phyloP scores from a whole-genome alignment of 2,329 filamentous ascomycete genomes.

The Diaporthe vaccinii region DNA sequence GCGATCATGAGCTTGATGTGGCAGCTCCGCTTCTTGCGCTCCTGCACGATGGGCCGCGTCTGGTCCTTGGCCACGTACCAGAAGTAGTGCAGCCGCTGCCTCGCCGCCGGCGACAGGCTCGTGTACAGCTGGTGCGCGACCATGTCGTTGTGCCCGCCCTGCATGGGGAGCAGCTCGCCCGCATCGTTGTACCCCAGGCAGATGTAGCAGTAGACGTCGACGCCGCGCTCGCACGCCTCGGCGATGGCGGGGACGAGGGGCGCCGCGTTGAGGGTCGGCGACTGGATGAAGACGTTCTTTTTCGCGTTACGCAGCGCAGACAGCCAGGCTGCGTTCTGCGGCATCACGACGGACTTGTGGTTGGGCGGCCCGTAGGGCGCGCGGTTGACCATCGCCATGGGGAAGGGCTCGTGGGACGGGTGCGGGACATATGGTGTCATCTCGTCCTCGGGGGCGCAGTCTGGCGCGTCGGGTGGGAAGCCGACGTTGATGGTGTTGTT shows the following conservation, averaged over 20 bases:
- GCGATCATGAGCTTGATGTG: conserved; percentile 85
- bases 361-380: conserved; percentile 75
- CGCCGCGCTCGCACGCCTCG: conserved; percentile 74
- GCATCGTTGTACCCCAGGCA: conserved; percentile 85
- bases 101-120: conserved; percentile 62
- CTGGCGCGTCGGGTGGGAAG: conserved; percentile 66
- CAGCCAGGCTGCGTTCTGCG: conserved; percentile 83
- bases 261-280: conserved; percentile 81
- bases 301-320: conserved; percentile 76
- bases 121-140: conserved; percentile 71
- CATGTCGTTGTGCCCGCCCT: conserved; percentile 83
- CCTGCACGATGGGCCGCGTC: conserved; percentile 74
- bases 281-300: conserved; percentile 80
- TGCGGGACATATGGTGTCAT: conserved; percentile 78
- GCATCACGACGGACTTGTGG: conserved; percentile 71
- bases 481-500: conserved; percentile 71
- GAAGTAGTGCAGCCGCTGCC: conserved; percentile 69
- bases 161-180: conserved; percentile 80
- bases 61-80: conserved; percentile 85
- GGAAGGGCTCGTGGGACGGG: conserved; percentile 67
- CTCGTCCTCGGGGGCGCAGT: conserved; percentile 63
- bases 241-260: conserved; percentile 74
- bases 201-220: conserved; percentile 78
- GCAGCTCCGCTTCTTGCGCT: conserved; percentile 75
- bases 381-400: conserved; percentile 80